These are phyloP conservation scores for Russula compacta DNA, from an alignment of 768 basidiomycete genomes.

Conservation along the genomic window DNA sequence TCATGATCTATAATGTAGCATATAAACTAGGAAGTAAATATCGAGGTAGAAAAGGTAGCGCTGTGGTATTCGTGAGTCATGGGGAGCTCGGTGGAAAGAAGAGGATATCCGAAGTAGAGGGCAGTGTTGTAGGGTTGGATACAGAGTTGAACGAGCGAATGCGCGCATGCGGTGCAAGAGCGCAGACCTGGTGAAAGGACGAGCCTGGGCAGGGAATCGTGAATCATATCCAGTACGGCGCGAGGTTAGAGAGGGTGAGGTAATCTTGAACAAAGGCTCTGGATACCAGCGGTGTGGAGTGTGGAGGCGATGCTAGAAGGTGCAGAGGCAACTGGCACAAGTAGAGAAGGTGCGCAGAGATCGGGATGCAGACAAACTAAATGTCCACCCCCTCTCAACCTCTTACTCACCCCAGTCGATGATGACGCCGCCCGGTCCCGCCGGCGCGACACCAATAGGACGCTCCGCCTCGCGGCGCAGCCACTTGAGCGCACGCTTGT, in stretches of 20 bases:
- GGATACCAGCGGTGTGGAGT: no score
- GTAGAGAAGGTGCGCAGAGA: not conserved
- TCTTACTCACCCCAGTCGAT: slow-evolving; percentile 68
- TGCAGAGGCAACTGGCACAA: no score
- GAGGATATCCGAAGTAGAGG: slow-evolving; percentile 5
- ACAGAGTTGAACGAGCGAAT: not conserved
- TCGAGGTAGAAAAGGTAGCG: slow-evolving; percentile 1
- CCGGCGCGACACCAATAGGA: slow-evolving; percentile 57
- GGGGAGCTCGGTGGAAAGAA: not conserved
- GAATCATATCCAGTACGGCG: no score
- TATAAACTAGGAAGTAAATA: not conserved
- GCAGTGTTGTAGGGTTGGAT: not conserved
- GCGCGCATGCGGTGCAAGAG: no score
- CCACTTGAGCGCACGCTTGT: slow-evolving; percentile 76
- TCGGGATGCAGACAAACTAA: not conserved
- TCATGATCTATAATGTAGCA: not conserved
- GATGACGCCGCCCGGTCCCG: slow-evolving; percentile 58
- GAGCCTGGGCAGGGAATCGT: no score
- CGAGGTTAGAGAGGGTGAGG: no score
- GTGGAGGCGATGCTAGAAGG: no score
- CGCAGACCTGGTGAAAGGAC: no score
- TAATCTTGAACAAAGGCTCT: no score
- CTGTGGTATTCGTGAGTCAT: not conserved
- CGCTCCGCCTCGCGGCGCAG: slow-evolving; percentile 68
- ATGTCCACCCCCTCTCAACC: no score